Evolutionary conservation across 768 basidiomycete genomes (phyloP), one percentile per base, ranked within the genome.

Genomic region (Omphalotus guepiniiformis): DNA sequence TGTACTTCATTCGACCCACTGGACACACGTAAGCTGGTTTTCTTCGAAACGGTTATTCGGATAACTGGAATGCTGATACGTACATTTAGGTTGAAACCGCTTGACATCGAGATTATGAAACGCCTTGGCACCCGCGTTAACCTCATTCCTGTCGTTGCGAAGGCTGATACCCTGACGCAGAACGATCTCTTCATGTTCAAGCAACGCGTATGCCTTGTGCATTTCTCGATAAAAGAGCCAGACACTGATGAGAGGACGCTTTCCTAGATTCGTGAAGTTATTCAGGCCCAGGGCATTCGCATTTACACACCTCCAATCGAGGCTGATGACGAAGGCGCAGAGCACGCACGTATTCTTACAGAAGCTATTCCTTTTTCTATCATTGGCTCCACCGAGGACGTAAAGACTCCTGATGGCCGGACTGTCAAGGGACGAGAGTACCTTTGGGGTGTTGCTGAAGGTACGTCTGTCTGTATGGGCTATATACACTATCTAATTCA

Each of bases 51-150:
- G 38, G 46, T 40, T 44, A 44, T 35, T 22, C 26, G 30, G 3
- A 42, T 29, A 34, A 19, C 47, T 48, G 34, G 40, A 27, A 38
- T 35, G 12, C 26, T 37, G 38, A 58, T 35, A 32, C 42, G 32
- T 43, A 58, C 23, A 6, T 39, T 12, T 57, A 93, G 93, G 0
- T 72, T 98, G 55, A 98, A 97, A 70, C 96, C 96, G 18, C 79
- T 99, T 39, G 96, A 99, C 63, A 94, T 99, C 56, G 96, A 98
- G 70, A 93, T 97, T 65, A 99, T 99, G 96, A 98, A 97, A 74
- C 89, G 93, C 49, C 84, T 99, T 16, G 95, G 96, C 30, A 94
- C 94, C 39, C 86, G 96, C 56, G 96, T 97, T 65, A 96, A 99
- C 68, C 79, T 99, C 51, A 97, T 99, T 57, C 96, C 96, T 4